Base-by-base conservation (phyloP, 2,329 filamentous ascomycete species). In the Herpotrichia juniperi region DNA sequence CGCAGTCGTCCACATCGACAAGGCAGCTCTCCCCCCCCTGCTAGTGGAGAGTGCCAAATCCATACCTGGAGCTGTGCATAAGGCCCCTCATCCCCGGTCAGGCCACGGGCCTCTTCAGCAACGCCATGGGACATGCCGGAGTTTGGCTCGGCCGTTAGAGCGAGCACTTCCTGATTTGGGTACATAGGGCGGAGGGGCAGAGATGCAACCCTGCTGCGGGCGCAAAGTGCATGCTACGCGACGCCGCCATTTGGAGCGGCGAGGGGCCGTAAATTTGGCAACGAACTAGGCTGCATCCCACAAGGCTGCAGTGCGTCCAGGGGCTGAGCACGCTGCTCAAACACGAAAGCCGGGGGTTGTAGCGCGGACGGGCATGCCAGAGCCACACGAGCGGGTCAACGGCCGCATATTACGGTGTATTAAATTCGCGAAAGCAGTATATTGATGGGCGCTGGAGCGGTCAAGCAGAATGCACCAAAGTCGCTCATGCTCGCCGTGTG, bases 211-310 rank as follows among this genome's bases (percentile, higher is more conserved):
- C 50, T 61, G 57, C 54, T 42, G 46, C 44, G 30, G 44, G 50
- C 34, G 51, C 50, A 54, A 39, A 51, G 48, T 51, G 44, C n/a
- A 45, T 56, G 57, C 54, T 53, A 35, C 52, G 42, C 37, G 28
- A 60, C 51, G 48, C 55, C 56, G 55, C 58, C 56, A 48, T 39
- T 58, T 44, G 35, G 48, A 32, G 43, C 49, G 44, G 51, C 51
- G 43, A 53, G 51, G 54, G 58, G 56, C 60, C 55, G 57, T 64
- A 64, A 59, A 57, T 64, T 61, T 63, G 60, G 62, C 57, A 62
- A 26, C 54, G 45, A 26, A 45, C 56, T 62, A 62, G 40, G 39
- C 58, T 42, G 26, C 30, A 54, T 56, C 46, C 56, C 51, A 63
- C 60, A 64, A 59, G 60, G 60, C 61, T 64, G 61, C 61, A 62